Percentiles rank a stretch among this genome's conserved stretches.
phyloP scores from a whole-genome alignment of 306 rosid species.

The Gillenia trifoliata region DNA sequence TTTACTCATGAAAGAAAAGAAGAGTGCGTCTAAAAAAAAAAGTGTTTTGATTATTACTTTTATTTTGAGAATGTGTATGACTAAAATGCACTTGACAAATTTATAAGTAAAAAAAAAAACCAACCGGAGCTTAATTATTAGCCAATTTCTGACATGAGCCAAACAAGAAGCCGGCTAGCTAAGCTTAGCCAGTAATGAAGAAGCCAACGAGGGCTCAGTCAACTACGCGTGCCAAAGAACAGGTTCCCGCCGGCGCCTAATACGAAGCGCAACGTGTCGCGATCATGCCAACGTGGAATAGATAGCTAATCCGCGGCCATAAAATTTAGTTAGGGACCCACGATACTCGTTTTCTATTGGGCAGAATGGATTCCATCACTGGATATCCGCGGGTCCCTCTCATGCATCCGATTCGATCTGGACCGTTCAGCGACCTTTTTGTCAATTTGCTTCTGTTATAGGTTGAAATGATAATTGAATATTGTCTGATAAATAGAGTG shows the following conservation, averaged over 20 bases:
- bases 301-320: not conserved
- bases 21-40: too few relatives aligned
- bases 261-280: not conserved
- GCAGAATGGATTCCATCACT: not conserved
- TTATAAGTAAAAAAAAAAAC: too few relatives aligned
- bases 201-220: not conserved
- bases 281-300: conserved; percentile 6
- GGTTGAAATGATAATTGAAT: not conserved
- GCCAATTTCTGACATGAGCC: not conserved
- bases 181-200: not conserved
- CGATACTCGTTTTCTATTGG: not conserved
- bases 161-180: not conserved
- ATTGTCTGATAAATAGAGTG: too few relatives aligned
- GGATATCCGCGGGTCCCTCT: not conserved
- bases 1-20: too few relatives aligned
- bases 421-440: not conserved
- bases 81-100: too few relatives aligned
- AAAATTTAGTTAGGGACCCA: not conserved
- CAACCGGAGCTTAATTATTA: too few relatives aligned
- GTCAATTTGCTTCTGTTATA: not conserved
- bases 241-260: conserved; percentile 3
- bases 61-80: too few relatives aligned
- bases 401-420: not conserved
- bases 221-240: conserved; percentile 1
- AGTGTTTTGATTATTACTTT: too few relatives aligned